Evolutionary conservation across 305 asterid species (phyloP).

Genomic region (Fraxinus floribunda): DNA sequence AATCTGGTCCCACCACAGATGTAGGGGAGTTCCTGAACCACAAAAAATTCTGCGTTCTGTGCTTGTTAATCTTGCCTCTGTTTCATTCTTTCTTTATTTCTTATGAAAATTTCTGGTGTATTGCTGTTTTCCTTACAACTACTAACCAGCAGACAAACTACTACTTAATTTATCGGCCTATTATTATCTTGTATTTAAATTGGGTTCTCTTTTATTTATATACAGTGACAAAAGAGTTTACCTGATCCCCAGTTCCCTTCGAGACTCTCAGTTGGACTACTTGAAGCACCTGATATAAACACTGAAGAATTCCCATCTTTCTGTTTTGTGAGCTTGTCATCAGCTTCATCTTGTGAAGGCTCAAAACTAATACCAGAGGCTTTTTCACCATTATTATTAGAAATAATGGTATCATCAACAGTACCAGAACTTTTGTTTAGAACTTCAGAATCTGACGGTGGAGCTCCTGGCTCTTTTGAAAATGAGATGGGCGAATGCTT

Average conservation of each 20-base stretch:
- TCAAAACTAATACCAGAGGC: slow-evolving; percentile 23
- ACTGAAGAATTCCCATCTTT: slow-evolving; percentile 34
- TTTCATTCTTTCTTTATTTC: neutral
- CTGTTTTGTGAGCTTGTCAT: slow-evolving; percentile 36
- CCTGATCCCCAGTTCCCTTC: slow-evolving; percentile 92
- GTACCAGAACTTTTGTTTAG: slow-evolving; percentile 27
- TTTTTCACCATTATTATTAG: slow-evolving; percentile 18
- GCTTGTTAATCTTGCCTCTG: neutral
- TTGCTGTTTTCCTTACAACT: neutral
- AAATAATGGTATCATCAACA: slow-evolving; percentile 24
- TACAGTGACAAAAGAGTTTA: slow-evolving; percentile 28
- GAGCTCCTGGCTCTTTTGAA: slow-evolving; percentile 22
- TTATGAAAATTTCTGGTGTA: neutral
- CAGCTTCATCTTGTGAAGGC: slow-evolving; percentile 35
- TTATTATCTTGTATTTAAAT: neutral
- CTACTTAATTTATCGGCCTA: neutral
- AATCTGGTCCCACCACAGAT: neutral
- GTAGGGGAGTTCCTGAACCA: neutral
- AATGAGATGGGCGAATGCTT: slow-evolving; percentile 23
- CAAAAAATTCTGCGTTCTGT: neutral
- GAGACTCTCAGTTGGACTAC: slow-evolving; percentile 59
- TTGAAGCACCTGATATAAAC: slow-evolving; percentile 39
- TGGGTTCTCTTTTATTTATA: neutral
- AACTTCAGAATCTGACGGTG: slow-evolving; percentile 24
- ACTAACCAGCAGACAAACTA: neutral